Evolutionary conservation across 768 basidiomycete species (phyloP).

Genomic region (Amanita jacksonii): DNA sequence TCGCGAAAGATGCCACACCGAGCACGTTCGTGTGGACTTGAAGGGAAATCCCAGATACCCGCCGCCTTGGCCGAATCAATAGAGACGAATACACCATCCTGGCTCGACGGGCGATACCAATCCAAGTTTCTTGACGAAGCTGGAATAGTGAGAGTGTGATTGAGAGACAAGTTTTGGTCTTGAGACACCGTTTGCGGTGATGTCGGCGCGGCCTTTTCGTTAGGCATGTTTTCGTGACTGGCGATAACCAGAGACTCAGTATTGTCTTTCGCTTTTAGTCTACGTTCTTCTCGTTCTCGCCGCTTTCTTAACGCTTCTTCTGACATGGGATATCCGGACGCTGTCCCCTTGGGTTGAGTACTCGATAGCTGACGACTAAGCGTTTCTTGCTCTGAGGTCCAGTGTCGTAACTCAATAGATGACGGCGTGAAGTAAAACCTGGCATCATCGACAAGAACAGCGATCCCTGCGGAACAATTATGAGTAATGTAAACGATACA

Average conservation of each 20-base stretch:
- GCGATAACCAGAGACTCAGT: neutral
- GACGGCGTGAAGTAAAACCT: slow-evolving; percentile 44
- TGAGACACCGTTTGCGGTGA: neutral
- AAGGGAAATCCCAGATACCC: slow-evolving; percentile 72
- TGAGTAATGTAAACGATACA: slow-evolving; percentile 8
- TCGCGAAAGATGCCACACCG: slow-evolving; percentile 72
- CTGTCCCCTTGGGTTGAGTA: slow-evolving; percentile 38
- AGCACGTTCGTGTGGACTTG: slow-evolving; percentile 55
- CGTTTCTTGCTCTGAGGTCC: slow-evolving; percentile 42
- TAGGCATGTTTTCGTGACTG: neutral
- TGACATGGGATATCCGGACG: slow-evolving; percentile 33
- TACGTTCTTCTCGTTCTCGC: slow-evolving; percentile 51
- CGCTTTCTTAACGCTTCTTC: slow-evolving; percentile 65
- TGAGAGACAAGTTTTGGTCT: slow-evolving; percentile 5
- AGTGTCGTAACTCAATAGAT: slow-evolving; percentile 34
- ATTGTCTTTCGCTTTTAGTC: slow-evolving; percentile 11
- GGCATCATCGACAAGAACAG: slow-evolving; percentile 67
- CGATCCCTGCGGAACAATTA: slow-evolving; percentile 44
- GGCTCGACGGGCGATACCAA: slow-evolving; percentile 51
- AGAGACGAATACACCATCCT: slow-evolving; percentile 36
- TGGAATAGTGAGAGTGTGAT: slow-evolving; percentile 57
- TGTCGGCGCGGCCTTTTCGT: neutral
- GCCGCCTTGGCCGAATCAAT: slow-evolving; percentile 53
- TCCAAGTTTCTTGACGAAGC: slow-evolving; percentile 48
- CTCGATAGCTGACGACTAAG: slow-evolving; percentile 39